Percentiles rank a stretch among this genome's conserved stretches.
phyloP scores from a whole-genome alignment of 2,329 filamentous ascomycete species.

The Amesomyces nigricolor region DNA sequence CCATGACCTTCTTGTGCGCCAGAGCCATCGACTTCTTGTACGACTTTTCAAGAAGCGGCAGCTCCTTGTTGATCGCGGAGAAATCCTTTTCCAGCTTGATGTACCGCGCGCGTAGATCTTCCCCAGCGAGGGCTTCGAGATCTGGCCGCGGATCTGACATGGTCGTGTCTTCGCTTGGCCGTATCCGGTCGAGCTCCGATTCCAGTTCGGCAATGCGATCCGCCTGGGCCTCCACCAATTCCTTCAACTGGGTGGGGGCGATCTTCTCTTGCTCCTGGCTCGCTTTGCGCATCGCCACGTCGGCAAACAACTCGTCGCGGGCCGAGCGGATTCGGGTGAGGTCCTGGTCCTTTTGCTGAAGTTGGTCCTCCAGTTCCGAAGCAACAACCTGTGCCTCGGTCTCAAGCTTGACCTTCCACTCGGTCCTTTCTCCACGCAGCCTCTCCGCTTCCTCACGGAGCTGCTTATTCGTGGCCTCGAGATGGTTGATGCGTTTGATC shows the following conservation, averaged over 20 bases:
- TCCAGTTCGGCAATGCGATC: constrained; percentile 77
- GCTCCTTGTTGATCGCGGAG: constrained; percentile 75
- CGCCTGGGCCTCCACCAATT: constrained; percentile 72
- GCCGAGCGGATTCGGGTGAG: constrained; percentile 77
- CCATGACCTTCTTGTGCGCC: constrained; percentile 80
- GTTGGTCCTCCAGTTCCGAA: constrained; percentile 73
- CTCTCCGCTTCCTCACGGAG: constrained; percentile 81
- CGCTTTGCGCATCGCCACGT: constrained; percentile 72
- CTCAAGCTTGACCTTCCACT: constrained; percentile 75
- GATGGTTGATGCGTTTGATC: constrained; percentile 82
- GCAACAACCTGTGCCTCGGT: constrained; percentile 68
- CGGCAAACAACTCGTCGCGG: constrained; percentile 79
- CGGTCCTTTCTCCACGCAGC: constrained; percentile 75
- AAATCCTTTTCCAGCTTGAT: constrained; percentile 73
- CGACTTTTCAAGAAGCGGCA: constrained; percentile 83
- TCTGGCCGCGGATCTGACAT: constrained; percentile 42
- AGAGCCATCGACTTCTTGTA: constrained; percentile 84
- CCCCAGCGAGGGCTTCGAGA: constrained; percentile 55
- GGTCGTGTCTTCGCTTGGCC: constrained; percentile 42
- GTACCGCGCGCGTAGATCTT: constrained; percentile 70
- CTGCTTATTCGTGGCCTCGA: constrained; percentile 83
- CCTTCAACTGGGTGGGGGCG: constrained; percentile 68
- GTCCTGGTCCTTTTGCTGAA: constrained; percentile 76
- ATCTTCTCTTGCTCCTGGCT: constrained; percentile 69
- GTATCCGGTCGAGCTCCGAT: constrained; percentile 70